Base-by-base conservation (phyloP, 768 basidiomycete species). In the Paxillus ammoniavirescens region DNA sequence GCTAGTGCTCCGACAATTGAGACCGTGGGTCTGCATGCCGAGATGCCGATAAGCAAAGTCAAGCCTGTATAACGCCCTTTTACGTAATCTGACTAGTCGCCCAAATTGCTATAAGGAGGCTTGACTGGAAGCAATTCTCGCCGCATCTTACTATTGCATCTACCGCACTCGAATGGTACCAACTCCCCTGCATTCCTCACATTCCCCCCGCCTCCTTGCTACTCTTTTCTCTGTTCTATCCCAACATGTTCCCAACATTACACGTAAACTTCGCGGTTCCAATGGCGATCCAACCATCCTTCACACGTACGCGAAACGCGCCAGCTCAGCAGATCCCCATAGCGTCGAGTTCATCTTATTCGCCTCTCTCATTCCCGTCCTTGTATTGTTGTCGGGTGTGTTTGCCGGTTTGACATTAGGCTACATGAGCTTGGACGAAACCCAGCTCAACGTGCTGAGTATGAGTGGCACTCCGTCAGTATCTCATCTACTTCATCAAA, bases 381-480 rank as follows among this genome's bases (percentile, higher is more conserved):
- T 93, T 62, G 93, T 94, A 49, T 66, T 92, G 45, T 65, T 88
- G 58, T 93, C 89, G 54, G 92, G 92, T 66, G 62, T 93, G 54
- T 93, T 94, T 81, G 92, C 92, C 78, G 90, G 93, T 70, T 76
- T 94, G 60, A 95, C 93, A 53, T 75, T 95, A 43, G 93, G 93
- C 33, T 94, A 92, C 70, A 93, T 95, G 89, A 89, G 87, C 61
- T 79, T 95, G 68, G 93, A 96, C 71, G 89, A 89, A 70, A 94
- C 93, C 38, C 92, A 94, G 77, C 81, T 96, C 41, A 86, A 88
- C 65, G 93, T 96, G 3, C 73, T 96, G 18, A 84, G 86, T 58
- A 86, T 92, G 55, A 88, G 88, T 51, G 93, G 93, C 14, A 90
- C 89, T 21, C 79, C 87, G 89, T 91, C 61, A 54, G 89, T 73